Evolutionary conservation across 78 protist species (phyloP).

Genomic region (Dictyostelium capitatum): DNA sequence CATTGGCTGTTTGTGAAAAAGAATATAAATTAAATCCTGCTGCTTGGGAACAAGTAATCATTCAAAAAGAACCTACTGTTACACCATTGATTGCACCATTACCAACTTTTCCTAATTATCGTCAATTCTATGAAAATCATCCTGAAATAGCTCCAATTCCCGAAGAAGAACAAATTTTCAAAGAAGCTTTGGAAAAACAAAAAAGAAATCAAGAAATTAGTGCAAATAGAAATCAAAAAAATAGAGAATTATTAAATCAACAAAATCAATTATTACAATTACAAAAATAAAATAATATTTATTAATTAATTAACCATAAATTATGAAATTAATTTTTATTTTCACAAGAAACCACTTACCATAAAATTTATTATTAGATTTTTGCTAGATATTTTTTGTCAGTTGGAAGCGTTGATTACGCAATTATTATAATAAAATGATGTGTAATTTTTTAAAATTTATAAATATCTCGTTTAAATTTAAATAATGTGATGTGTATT

Average conservation of each 20-base stretch:
- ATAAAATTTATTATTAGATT: no score
- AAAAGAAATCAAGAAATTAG: slow-evolving; percentile 10
- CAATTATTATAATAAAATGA: no score
- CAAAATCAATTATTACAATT: neutral
- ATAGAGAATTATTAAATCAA: neutral
- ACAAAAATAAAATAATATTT: neutral
- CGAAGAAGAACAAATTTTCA: neutral
- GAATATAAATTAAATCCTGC: slow-evolving; percentile 26
- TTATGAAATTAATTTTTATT: no score
- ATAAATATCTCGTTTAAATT: no score
- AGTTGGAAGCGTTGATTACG: no score
- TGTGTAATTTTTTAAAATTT: no score
- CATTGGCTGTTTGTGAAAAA: slow-evolving; percentile 27
- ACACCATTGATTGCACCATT: slow-evolving; percentile 3
- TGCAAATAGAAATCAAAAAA: slow-evolving; percentile 18
- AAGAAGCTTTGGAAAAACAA: slow-evolving; percentile 5
- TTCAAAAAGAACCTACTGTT: neutral
- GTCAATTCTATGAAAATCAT: slow-evolving; percentile 2
- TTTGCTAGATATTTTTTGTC: no score
- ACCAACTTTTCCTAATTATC: neutral
- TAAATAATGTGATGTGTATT: no score
- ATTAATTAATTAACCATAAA: no score
- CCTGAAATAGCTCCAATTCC: neutral
- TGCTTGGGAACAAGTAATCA: slow-evolving; percentile 22
- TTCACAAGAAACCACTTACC: no score